Evolutionary conservation across 164 flowering plant genomes (phyloP), one percentile per base, ranked within the genome.

Genomic region (Tetrastigma voinierianum): DNA sequence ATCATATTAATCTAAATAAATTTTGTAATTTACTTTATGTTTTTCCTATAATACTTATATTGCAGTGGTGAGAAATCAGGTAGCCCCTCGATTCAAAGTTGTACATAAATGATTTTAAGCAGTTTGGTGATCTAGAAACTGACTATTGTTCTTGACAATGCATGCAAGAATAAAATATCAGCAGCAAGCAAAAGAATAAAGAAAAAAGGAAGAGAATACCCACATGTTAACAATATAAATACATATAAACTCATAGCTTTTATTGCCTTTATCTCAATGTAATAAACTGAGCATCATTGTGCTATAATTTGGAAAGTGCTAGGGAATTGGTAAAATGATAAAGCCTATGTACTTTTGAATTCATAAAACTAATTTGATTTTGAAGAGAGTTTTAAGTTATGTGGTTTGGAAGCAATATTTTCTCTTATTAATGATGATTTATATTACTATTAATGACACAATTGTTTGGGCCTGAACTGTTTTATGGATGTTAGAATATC

Each of bases 401-500:
- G 2, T 19, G 23, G 18, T 53, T 18, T 32, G 40, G 4, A 53
- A 17, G 12, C 10, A 10, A 53, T 17, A 53, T 17, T 51, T 53
- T n/a, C 10, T 49, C n/a, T n/a, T n/a, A 11, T 9, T 5, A 53
- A 53, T 53, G 10, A 6, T 53, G 40, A 32, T 32, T 53, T 8
- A 53, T 53, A 53, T 53, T 8, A 14, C 17, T 19, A 53, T 53
- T 9, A 15, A n/a, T 44, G 24, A 12, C 10, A 32, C 59, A 15
- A 12, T n/a, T 14, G 10, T n/a, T 15, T 48, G 21, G n/a, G 14
- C 12, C 49, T 47, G 17, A 46, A 46, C 49, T 25, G 4, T 65
- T 58, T 48, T 51, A 4, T 74, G 55, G 67, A 19, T 46, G 78
- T 66, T 61, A 88, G 96, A 17, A 19, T 76, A 57, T 64, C 58